Percentiles rank a stretch among this genome's conserved stretches.
Evolutionary conservation across 2,329 filamentous ascomycete genomes (phyloP).

Genomic region (Myriosclerotinia curreyana): DNA sequence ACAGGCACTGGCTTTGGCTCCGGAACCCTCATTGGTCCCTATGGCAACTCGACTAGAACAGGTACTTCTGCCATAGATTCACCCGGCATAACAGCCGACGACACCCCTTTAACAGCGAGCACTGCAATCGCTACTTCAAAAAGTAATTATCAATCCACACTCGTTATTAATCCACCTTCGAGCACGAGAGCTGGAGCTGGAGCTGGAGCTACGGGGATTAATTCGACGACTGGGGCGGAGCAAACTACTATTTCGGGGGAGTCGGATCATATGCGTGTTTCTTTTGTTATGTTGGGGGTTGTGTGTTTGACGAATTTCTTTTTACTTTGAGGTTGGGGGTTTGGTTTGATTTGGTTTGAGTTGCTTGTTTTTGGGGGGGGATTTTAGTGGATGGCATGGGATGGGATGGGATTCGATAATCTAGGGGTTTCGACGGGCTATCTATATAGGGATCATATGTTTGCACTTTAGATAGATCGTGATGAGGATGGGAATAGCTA

Average conservation of each 20-base stretch:
- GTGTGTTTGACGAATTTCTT: background rate
- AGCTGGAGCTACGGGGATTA: background rate
- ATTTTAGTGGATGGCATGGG: too few species aligned
- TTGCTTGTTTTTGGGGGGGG: too few species aligned
- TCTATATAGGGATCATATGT: too few species aligned
- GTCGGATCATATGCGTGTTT: background rate
- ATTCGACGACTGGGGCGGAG: background rate
- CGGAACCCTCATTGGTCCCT: background rate
- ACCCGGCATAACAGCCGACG: background rate
- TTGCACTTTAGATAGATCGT: too few species aligned
- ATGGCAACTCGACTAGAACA: background rate
- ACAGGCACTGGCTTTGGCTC: background rate
- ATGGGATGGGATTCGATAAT: too few species aligned
- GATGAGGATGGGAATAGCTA: too few species aligned
- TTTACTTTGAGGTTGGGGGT: too few species aligned
- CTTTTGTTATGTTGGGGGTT: background rate
- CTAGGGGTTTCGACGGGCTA: too few species aligned
- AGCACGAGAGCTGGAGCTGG: background rate
- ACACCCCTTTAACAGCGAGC: background rate
- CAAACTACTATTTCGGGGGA: conserved; percentile 1
- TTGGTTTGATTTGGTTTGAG: too few species aligned
- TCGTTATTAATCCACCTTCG: background rate
- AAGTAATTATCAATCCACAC: background rate
- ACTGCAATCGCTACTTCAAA: background rate
- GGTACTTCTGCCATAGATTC: background rate